Evolutionary conservation across 108 stramenopile species (phyloP).

Genomic region (Skeletonema menzelii): DNA sequence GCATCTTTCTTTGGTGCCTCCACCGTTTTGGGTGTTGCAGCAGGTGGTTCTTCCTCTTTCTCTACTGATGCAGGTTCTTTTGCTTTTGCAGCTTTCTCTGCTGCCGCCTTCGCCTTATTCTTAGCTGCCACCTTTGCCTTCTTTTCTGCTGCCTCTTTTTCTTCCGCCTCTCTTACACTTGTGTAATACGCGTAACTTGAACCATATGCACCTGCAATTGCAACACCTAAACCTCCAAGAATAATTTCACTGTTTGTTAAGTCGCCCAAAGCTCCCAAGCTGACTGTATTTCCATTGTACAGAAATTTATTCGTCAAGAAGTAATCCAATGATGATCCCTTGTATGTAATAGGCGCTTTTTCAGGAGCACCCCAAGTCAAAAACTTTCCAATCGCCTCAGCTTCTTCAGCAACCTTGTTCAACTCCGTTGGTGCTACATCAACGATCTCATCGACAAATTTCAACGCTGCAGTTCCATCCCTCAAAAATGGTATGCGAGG

Average conservation of each 20-base stretch:
- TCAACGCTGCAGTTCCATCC: conserved; percentile 32
- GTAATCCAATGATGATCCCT: conserved; percentile 22
- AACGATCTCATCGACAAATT: conserved; percentile 30
- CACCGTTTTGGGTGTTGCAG: not conserved
- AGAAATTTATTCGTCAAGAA: conserved; percentile 32
- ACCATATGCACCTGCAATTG: conserved; percentile 24
- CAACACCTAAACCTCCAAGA: not conserved
- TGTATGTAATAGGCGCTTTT: conserved; percentile 16
- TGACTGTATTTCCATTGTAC: conserved; percentile 10
- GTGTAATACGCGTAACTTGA: conserved; percentile 39
- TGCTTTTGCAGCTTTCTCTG: conserved; percentile 6
- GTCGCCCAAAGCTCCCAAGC: conserved; percentile 31
- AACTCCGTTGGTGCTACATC: conserved; percentile 26
- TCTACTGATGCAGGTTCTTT: not conserved
- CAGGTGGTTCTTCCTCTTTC: not conserved
- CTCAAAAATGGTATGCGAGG: conserved; percentile 33
- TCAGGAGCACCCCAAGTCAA: conserved; percentile 39
- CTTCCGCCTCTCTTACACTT: conserved; percentile 22
- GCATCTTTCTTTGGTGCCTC: not conserved
- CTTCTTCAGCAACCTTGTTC: conserved; percentile 32
- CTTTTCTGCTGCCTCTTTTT: conserved; percentile 27
- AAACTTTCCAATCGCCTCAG: conserved; percentile 24
- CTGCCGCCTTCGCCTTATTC: conserved; percentile 9
- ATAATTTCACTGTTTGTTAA: conserved; percentile 31
- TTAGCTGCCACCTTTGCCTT: conserved; percentile 6